phyloP scores from a whole-genome alignment of 1,284 basidiomycete genomes.

The Cystobasidium sp. region DNA sequence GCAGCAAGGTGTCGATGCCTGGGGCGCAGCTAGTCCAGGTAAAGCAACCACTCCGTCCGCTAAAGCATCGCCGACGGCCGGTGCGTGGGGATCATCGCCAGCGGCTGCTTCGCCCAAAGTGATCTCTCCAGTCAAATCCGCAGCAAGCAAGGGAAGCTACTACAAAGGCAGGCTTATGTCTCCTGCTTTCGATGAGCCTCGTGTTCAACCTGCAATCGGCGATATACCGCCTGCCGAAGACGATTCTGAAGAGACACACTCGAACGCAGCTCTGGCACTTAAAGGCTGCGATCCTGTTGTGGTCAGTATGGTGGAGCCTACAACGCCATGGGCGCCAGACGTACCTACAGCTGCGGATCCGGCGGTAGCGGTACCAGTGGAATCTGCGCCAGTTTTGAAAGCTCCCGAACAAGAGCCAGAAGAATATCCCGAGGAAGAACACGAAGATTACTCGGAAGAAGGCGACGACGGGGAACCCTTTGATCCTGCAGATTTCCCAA shows the following conservation, averaged over 20 bases:
- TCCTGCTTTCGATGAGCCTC: conserved; percentile 31
- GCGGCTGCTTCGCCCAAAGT: conserved; percentile 4
- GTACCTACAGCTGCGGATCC: not conserved
- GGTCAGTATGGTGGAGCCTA: conserved; percentile 30
- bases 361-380: not conserved
- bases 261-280: conserved; percentile 6
- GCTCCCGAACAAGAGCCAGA: not conserved
- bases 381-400: not conserved
- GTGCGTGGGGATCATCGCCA: not conserved
- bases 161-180: conserved; percentile 15
- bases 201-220: not conserved
- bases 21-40: conserved; percentile 12
- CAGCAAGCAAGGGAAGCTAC: conserved; percentile 6
- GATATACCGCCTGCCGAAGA: too few relatives aligned
- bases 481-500: conserved; percentile 28
- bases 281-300: conserved; percentile 41
- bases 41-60: not conserved
- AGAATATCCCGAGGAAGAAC: conserved; percentile 12
- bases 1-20: not conserved
- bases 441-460: conserved; percentile 20
- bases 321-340: not conserved
- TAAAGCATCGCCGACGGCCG: not conserved
- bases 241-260: not conserved
- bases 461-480: conserved; percentile 15
- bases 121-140: conserved; percentile 11